Conservation (phyloP, 805 yeast genomes). For the Wickerhamiella occidentalis region DNA sequence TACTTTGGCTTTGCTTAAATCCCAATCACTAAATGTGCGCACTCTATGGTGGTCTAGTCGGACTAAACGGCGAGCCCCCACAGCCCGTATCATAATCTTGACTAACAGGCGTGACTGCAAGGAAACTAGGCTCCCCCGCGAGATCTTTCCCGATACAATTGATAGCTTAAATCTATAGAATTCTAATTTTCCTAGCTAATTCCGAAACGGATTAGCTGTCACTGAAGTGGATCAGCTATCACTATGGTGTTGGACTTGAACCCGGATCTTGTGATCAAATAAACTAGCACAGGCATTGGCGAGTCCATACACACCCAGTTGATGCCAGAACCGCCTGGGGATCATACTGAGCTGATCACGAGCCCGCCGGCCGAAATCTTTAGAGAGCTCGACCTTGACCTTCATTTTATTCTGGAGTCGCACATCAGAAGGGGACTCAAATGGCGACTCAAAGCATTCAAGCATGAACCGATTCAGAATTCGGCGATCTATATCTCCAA, state of each 20-base stretch:
- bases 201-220: no score
- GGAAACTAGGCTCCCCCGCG: no score
- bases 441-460: constrained; percentile 19
- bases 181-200: no score
- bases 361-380: neutral
- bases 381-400: constrained; percentile 10
- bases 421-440: constrained; percentile 12
- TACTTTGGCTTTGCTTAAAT: constrained; percentile 23
- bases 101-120: neutral
- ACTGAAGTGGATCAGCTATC: no score
- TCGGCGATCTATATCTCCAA: constrained; percentile 12
- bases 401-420: constrained; percentile 5
- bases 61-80: neutral
- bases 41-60: neutral
- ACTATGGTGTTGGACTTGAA: no score
- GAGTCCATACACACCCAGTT: neutral
- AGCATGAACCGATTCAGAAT: constrained; percentile 17
- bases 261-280: neutral
- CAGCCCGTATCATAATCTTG: neutral
- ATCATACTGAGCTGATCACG: neutral
- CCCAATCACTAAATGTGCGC: constrained; percentile 3
- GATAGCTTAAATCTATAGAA: no score
- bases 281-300: neutral
- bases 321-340: neutral
- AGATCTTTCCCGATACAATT: no score